A percentile compares a stretch with the other conserved stretches of the same genome.
phyloP scores from a whole-genome alignment of 78 protist species.

The Dictyostelium capitatum region DNA sequence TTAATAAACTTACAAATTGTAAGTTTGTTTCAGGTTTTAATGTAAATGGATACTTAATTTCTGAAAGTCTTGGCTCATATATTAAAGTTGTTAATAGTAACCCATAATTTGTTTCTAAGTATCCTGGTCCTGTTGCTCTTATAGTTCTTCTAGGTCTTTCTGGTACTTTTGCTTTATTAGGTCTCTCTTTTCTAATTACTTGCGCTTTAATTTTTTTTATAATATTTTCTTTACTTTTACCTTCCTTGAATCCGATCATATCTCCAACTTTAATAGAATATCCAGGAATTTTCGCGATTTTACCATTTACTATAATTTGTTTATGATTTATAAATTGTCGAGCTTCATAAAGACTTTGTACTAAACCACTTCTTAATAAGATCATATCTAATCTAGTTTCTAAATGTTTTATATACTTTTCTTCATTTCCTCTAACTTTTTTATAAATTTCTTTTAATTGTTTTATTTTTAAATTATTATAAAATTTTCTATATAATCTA shows the following conservation, averaged over 20 bases:
- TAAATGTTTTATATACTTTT: neutral
- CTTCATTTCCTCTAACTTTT: neutral
- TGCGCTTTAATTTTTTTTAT: neutral
- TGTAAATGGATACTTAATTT: constrained; percentile 1
- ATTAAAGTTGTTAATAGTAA: neutral
- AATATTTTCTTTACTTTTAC: neutral
- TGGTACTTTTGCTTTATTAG: neutral
- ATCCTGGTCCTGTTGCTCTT: neutral
- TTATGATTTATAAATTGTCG: neutral
- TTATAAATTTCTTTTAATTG: constrained; percentile 1
- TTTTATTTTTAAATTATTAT: constrained; percentile 13
- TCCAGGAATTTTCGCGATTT: neutral
- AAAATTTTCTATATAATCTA: neutral
- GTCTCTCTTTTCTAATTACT: neutral
- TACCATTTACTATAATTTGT: neutral
- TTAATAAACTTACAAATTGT: neutral
- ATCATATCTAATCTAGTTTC: constrained; percentile 27
- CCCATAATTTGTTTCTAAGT: neutral
- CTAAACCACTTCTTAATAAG: constrained; percentile 13
- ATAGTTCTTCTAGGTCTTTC: neutral
- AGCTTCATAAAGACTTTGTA: constrained; percentile 17
- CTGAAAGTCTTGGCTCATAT: neutral
- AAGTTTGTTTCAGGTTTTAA: neutral
- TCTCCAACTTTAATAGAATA: neutral
- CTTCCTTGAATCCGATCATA: neutral